Conservation (phyloP, 2,329 filamentous ascomycete species). For the Xylaria polymorpha region DNA sequence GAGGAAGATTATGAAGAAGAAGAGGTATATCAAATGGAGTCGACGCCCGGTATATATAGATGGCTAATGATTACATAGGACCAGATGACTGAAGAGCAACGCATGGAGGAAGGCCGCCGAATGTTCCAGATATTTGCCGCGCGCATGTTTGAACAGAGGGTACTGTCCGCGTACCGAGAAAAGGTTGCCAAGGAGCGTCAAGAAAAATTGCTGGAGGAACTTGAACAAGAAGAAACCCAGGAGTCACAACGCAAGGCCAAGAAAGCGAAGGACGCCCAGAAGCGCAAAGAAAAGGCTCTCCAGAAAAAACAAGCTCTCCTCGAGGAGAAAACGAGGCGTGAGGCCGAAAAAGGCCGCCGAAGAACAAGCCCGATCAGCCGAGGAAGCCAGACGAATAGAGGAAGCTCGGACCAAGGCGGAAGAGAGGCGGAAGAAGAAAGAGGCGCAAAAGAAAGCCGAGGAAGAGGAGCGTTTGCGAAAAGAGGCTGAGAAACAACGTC, state of each 20-base stretch:
- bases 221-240: slow-evolving; percentile 83
- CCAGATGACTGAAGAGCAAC: slow-evolving; percentile 96
- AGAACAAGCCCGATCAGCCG: slow-evolving; percentile 78
- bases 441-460: slow-evolving; percentile 88
- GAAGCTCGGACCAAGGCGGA: slow-evolving; percentile 86
- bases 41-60: slow-evolving; percentile 25
- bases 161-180: slow-evolving; percentile 96
- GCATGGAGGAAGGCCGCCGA: slow-evolving; percentile 96
- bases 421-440: slow-evolving; percentile 90
- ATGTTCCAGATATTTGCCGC: slow-evolving; percentile 99
- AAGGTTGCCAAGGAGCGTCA: slow-evolving; percentile 95
- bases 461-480: slow-evolving; percentile 88
- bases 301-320: slow-evolving; percentile 88
- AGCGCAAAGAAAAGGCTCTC: slow-evolving; percentile 92
- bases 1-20: slow-evolving; percentile 76
- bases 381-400: slow-evolving; percentile 81
- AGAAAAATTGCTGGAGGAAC: slow-evolving; percentile 87
- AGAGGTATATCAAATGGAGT: slow-evolving; percentile 64
- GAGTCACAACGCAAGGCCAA: slow-evolving; percentile 87
- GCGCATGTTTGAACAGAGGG: slow-evolving; percentile 98
- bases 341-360: slow-evolving; percentile 89
- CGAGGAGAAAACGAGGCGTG: slow-evolving; percentile 89
- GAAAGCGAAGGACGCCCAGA: slow-evolving; percentile 92
- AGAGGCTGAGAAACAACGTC: slow-evolving; percentile 84
- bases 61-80: slow-evolving; percentile 71